These are phyloP conservation scores for Erysimum cheiri DNA, from an alignment of 441 rosid genomes.

Conservation along the genomic window DNA sequence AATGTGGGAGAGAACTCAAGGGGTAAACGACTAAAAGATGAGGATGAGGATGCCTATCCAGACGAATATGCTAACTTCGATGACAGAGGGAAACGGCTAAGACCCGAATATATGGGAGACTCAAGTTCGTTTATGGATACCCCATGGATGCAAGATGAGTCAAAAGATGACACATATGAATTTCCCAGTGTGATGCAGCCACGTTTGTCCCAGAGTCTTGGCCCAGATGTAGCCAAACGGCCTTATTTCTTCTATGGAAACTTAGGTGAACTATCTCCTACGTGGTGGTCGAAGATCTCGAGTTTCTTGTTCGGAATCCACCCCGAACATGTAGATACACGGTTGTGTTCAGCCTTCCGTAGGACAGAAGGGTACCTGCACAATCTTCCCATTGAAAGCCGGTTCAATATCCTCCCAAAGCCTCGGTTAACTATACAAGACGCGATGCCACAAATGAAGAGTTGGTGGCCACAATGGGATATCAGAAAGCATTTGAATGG, in stretches of 20 bases:
- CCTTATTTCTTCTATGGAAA: conserved; percentile 87
- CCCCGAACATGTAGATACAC: conserved; percentile 78
- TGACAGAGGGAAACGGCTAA: conserved; percentile 64
- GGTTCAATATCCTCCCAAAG: conserved; percentile 64
- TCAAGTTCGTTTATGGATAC: conserved; percentile 52
- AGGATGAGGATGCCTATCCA: conserved; percentile 43
- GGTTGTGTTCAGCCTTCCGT: conserved; percentile 68
- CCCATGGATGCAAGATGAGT: conserved; percentile 57
- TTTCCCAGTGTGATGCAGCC: conserved; percentile 49
- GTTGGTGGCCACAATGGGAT: conserved; percentile 99
- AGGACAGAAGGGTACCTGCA: conserved; percentile 89
- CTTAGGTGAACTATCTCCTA: conserved; percentile 54
- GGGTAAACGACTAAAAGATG: conserved; percentile 82
- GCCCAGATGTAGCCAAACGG: conserved; percentile 56
- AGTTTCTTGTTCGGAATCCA: conserved; percentile 62
- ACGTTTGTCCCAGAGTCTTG: conserved; percentile 53
- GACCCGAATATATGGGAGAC: conserved; percentile 55
- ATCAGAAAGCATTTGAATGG: conserved; percentile 71
- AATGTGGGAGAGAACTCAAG: conserved; percentile 50
- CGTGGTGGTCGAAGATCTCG: conserved; percentile 72
- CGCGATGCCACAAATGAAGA: conserved; percentile 66
- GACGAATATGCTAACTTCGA: conserved; percentile 45
- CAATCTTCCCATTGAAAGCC: conserved; percentile 73
- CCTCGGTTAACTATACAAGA: conserved; percentile 70
- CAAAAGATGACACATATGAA: conserved; percentile 33